phyloP scores from a whole-genome alignment of 441 rosid genomes.

The Iberis amara region DNA sequence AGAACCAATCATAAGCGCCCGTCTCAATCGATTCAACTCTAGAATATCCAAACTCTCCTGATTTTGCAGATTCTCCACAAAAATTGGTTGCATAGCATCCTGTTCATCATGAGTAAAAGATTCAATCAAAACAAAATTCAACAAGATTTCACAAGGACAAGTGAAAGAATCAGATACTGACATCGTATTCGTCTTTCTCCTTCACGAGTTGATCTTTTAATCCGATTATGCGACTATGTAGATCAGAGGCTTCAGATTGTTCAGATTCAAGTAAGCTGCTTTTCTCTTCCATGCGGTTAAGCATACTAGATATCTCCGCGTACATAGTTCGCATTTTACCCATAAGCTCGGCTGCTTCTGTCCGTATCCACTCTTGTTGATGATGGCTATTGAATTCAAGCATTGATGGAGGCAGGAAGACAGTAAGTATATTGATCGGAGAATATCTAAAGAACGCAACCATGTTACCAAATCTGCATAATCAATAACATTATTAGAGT shows the following conservation, averaged over 20 bases:
- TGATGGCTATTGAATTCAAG: conserved; percentile 56
- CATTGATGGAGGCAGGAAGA: conserved; percentile 61
- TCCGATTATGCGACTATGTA: conserved; percentile 46
- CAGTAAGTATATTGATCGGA: conserved; percentile 77
- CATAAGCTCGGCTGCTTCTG: conserved; percentile 76
- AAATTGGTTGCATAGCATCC: conserved; percentile 51
- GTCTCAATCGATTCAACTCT: conserved; percentile 65
- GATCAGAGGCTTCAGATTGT: conserved; percentile 37
- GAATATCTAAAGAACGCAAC: conserved; percentile 93
- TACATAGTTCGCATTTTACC: conserved; percentile 56
- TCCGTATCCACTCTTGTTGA: conserved; percentile 68
- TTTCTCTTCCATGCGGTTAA: conserved; percentile 55
- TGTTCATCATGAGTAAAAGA: conserved; percentile 30
- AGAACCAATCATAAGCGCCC: conserved; percentile 57
- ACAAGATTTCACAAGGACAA: conserved; percentile 9
- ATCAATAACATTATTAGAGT: not conserved
- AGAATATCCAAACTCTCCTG: conserved; percentile 55
- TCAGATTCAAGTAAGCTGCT: conserved; percentile 43
- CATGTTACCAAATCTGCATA: conserved; percentile 81
- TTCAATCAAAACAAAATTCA: conserved; percentile 15
- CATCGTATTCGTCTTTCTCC: conserved; percentile 66
- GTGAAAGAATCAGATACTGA: conserved; percentile 34
- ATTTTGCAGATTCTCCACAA: conserved; percentile 38
- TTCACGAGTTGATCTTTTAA: conserved; percentile 56
- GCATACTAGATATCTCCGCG: conserved; percentile 52